These are phyloP conservation scores for Poa annua DNA, from an alignment of 176 grass and related monocot species.

Conservation along the genomic window DNA sequence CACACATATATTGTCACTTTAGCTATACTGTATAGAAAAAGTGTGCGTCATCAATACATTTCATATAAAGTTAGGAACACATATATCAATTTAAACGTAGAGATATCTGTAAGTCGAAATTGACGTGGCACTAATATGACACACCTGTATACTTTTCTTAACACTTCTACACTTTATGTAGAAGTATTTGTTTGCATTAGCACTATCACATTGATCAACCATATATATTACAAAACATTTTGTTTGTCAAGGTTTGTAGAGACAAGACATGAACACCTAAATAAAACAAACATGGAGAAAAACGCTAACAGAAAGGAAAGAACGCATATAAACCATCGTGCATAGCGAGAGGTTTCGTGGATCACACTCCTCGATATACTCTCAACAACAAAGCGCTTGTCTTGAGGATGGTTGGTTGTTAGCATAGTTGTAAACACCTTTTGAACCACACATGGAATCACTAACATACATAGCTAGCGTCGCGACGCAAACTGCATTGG, in stretches of 20 bases:
- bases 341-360: background rate
- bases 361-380: background rate
- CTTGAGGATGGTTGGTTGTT: background rate
- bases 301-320: background rate
- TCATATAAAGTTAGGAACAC: background rate
- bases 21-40: background rate
- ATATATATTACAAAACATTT: too few species aligned
- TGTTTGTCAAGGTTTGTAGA: background rate
- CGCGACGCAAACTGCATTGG: background rate
- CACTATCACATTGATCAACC: background rate
- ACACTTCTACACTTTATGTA: background rate
- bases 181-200: background rate
- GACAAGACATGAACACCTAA: background rate
- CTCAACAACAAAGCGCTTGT: background rate
- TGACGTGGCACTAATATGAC: background rate
- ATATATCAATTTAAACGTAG: background rate
- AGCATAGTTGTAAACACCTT: background rate
- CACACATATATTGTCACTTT: background rate
- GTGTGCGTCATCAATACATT: background rate
- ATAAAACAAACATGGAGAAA: background rate
- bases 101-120: background rate
- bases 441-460: background rate
- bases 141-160: constrained; percentile 12
- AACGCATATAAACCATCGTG: background rate
- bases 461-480: background rate